phyloP scores from a whole-genome alignment of 176 grass and related monocot species.

The Bothriochloa decipiens region DNA sequence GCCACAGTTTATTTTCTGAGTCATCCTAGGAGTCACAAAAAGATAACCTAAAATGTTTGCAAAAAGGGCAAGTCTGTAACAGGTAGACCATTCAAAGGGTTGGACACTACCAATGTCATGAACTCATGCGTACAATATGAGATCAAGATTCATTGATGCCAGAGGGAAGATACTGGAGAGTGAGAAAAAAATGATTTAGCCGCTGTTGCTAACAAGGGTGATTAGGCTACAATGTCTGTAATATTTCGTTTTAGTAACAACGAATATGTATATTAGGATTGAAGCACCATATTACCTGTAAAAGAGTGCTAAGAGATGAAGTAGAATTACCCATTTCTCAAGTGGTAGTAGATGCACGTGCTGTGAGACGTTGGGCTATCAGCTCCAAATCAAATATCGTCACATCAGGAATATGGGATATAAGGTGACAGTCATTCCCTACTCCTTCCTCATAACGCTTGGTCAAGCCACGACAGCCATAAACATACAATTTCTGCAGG shows the following conservation, averaged over 20 bases:
- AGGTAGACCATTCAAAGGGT: neutral
- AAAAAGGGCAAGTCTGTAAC: neutral
- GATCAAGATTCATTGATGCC: neutral
- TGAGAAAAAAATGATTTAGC: neutral
- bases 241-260: neutral
- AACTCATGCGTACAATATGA: neutral
- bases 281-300: neutral
- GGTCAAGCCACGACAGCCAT: neutral
- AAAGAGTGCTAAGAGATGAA: neutral
- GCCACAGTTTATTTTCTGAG: neutral
- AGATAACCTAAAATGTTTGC: neutral
- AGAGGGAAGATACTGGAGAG: neutral
- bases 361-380: neutral
- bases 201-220: neutral
- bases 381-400: neutral
- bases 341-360: neutral
- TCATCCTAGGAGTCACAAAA: neutral
- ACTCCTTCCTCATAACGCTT: neutral
- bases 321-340: neutral
- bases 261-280: neutral
- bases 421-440: neutral
- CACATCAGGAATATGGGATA: conserved; percentile 23
- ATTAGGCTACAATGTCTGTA: neutral
- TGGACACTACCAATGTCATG: neutral
- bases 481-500: neutral